Evolutionary conservation across 1,139 yeast species (phyloP).

Genomic region (Yamadazyma conglobata): DNA sequence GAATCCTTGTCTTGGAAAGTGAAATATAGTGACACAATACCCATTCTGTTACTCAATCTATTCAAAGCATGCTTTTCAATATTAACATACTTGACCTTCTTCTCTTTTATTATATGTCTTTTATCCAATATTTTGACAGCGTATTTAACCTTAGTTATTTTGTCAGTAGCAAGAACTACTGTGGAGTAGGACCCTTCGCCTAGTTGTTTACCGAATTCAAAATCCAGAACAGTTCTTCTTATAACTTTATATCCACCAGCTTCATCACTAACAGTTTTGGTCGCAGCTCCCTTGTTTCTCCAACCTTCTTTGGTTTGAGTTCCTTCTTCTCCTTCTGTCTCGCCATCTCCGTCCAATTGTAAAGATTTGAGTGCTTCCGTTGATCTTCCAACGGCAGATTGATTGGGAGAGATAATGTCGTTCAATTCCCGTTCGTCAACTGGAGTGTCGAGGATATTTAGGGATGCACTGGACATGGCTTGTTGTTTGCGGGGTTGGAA

Average conservation of each 20-base stretch:
- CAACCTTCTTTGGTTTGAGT: conserved; percentile 21
- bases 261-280: conserved; percentile 20
- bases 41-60: conserved; percentile 65
- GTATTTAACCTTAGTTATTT: conserved; percentile 65
- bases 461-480: conserved; percentile 33
- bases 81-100: conserved; percentile 92
- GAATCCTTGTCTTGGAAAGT: conserved; percentile 92
- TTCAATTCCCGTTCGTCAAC: conserved; percentile 20
- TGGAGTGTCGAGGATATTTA: conserved; percentile 38
- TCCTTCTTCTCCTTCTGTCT: conserved; percentile 2
- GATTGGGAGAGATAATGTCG: conserved; percentile 9
- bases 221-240: conserved; percentile 74
- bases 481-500: conserved; percentile 19
- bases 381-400: conserved; percentile 8
- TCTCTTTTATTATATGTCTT: conserved; percentile 90
- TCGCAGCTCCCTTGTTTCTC: conserved; percentile 41
- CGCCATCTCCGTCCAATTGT: conserved; percentile 10
- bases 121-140: conserved; percentile 93
- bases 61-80: conserved; percentile 93
- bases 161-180: conserved; percentile 82
- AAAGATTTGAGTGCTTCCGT: conserved; percentile 14
- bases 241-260: conserved; percentile 24
- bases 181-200: conserved; percentile 98
- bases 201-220: conserved; percentile 77
- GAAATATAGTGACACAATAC: conserved; percentile 82